Evolutionary conservation across 768 basidiomycete genomes (phyloP), one percentile per base, ranked within the genome.

Genomic region (Lactifluus pinguis): DNA sequence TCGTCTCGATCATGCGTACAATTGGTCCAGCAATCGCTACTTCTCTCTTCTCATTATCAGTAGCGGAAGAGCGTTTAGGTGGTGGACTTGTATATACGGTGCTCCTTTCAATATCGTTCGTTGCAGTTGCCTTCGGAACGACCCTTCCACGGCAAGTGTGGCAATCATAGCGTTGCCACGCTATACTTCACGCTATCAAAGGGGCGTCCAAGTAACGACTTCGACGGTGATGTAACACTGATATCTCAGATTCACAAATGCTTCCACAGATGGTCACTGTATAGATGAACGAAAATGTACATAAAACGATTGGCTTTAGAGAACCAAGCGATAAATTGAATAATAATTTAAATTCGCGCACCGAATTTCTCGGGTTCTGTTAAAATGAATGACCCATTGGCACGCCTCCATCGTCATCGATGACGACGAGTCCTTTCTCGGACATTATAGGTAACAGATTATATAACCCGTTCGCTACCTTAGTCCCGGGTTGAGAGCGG

Each of bases 21-120:
- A 62, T 81, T 59, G 87, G 86, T 2, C 25, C 25, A 25, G 25
- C 25, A 25, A 25, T 25, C 25, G 1, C 25, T 25, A 25, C 25
- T 25, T 85, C 86, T 38, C 75, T 87, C 53, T 89, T 85, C 72
- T 84, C 87, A 29, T 67, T 88, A 39, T 86, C 86, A 0, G 80
- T 83, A 39, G 45, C 65, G 49, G 68, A 70, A 55, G 69, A 77
- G 42, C 76, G 80, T 60, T 70, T 84, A 44, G 80, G 79, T 5
- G 86, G 85, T 4, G 71, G 76, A 58, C 70, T 86, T 21, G 85
- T 85, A 5, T 85, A 87, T 64, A 66, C 64, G 61, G 69, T 74
- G 34, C 66, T 78, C 66, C 36, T 66, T 4, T 69, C 29, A 8
- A 68, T 76, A 60, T 72, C 69, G n/a, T 55, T 65, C 47, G 53